These are phyloP conservation scores for Ceriops tagal DNA, from an alignment of 345 rosid genomes.

Conservation along the genomic window DNA sequence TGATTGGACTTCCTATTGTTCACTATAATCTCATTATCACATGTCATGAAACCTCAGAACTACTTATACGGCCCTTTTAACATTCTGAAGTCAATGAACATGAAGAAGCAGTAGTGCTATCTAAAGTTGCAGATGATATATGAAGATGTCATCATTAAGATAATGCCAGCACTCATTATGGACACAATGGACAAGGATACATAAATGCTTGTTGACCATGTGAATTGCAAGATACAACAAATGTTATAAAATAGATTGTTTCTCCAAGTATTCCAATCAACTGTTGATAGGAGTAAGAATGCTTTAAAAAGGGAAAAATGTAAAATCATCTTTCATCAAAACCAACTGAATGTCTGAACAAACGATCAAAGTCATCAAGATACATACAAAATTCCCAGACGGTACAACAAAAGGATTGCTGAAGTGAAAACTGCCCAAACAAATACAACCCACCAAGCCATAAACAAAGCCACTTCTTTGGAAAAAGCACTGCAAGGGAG, in stretches of 20 bases:
- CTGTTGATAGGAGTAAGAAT: background rate
- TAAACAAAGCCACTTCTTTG: constrained; percentile 48
- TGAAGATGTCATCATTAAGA: background rate
- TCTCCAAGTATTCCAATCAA: background rate
- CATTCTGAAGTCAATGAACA: background rate
- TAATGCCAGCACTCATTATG: background rate
- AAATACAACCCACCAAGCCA: constrained; percentile 93
- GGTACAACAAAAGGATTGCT: constrained; percentile 56
- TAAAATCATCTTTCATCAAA: too few relatives aligned
- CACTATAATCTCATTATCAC: too few relatives aligned
- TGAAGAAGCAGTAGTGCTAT: background rate
- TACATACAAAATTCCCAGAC: constrained; percentile 59
- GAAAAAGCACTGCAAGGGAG: constrained; percentile 53
- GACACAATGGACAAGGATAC: background rate
- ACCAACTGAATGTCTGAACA: background rate
- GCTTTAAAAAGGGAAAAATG: constrained; percentile 1
- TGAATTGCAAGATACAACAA: too few relatives aligned
- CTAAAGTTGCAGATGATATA: background rate
- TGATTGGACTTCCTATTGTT: too few relatives aligned
- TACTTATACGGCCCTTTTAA: too few relatives aligned
- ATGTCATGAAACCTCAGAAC: too few relatives aligned
- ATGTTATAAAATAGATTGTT: too few relatives aligned
- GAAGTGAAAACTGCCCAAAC: constrained; percentile 62
- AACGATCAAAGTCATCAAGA: constrained; percentile 38
- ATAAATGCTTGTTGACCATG: background rate